Evolutionary conservation across 2,329 filamentous ascomycete species (phyloP).

Genomic region (Akanthomyces dipterigenus): DNA sequence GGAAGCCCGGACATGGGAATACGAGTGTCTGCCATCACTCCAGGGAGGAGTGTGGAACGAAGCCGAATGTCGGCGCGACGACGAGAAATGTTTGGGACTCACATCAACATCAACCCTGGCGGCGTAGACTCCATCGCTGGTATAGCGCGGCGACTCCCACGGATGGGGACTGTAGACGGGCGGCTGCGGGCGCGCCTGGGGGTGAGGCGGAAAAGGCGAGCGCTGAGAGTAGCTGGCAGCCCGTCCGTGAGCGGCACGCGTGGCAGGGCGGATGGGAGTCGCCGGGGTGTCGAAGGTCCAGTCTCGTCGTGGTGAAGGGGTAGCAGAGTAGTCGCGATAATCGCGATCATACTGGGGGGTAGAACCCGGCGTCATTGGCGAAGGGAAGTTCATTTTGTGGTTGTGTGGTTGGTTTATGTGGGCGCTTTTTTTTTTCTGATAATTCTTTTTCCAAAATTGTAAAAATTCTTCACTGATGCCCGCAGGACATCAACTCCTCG

Average conservation of each 20-base stretch:
- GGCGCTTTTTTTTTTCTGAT: constrained; percentile 3
- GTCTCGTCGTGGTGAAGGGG: constrained; percentile 48
- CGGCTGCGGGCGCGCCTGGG: constrained; percentile 27
- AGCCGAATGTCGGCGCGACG: constrained; percentile 33
- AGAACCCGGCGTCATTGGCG: constrained; percentile 36
- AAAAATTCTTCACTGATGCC: constrained; percentile 18
- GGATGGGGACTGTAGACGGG: constrained; percentile 29
- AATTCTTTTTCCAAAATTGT: not conserved
- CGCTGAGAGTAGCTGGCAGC: constrained; percentile 32
- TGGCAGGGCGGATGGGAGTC: constrained; percentile 47
- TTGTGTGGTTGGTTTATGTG: constrained; percentile 24
- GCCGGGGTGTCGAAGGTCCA: constrained; percentile 36
- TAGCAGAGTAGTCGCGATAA: constrained; percentile 48
- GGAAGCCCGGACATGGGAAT: constrained; percentile 53
- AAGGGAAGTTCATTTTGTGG: constrained; percentile 34
- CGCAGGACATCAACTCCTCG: constrained; percentile 23
- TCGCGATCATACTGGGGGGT: constrained; percentile 46
- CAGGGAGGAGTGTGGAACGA: constrained; percentile 28
- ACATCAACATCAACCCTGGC: constrained; percentile 47
- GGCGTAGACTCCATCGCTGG: constrained; percentile 56
- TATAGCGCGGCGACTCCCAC: constrained; percentile 54
- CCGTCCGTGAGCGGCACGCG: constrained; percentile 37
- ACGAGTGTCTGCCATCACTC: constrained; percentile 51
- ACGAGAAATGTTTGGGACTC: constrained; percentile 50
- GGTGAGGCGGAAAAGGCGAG: not conserved